A percentile compares a stretch with the other conserved stretches of the same genome.
Evolutionary conservation across 352 stramenopile species (phyloP).

Genomic region (Phytopythium delawarense): DNA sequence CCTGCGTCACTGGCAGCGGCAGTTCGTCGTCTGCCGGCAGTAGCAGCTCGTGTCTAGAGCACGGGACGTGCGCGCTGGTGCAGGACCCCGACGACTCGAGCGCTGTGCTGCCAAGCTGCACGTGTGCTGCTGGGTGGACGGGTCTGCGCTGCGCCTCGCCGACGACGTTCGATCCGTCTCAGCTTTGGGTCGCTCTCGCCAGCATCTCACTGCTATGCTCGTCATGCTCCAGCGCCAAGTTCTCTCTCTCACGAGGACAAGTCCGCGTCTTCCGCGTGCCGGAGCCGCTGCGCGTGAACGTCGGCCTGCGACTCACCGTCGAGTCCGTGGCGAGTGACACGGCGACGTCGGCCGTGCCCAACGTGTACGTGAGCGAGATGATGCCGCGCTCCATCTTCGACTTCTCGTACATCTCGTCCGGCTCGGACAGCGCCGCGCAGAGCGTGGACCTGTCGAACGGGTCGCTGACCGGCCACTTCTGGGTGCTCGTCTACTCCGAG

Average conservation of each 20-base stretch:
- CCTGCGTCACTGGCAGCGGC: background rate
- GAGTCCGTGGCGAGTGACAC: slow-evolving; percentile 13
- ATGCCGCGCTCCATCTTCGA: slow-evolving; percentile 71
- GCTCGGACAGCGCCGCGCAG: slow-evolving; percentile 20
- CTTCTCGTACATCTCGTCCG: slow-evolving; percentile 56
- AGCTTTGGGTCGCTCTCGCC: slow-evolving; percentile 54
- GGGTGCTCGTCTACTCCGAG: slow-evolving; percentile 69
- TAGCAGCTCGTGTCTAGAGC: slow-evolving; percentile 42
- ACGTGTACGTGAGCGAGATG: slow-evolving; percentile 69
- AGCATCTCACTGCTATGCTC: slow-evolving; percentile 54
- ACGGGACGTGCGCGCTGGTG: slow-evolving; percentile 47
- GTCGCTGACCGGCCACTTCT: slow-evolving; percentile 63
- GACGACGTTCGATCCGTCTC: slow-evolving; percentile 40
- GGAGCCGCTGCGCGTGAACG: slow-evolving; percentile 47
- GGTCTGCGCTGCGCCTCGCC: slow-evolving; percentile 61
- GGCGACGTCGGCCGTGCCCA: slow-evolving; percentile 22
- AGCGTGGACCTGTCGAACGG: slow-evolving; percentile 41
- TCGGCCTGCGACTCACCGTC: slow-evolving; percentile 31
- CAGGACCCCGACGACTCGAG: slow-evolving; percentile 1
- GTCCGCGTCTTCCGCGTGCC: slow-evolving; percentile 65
- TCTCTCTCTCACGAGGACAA: slow-evolving; percentile 41
- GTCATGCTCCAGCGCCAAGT: slow-evolving; percentile 30
- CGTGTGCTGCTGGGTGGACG: slow-evolving; percentile 56
- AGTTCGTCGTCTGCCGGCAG: background rate
- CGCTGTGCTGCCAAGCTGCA: slow-evolving; percentile 25